phyloP scores from a whole-genome alignment of 2,329 filamentous ascomycete species.

The Cladosporium oxysporum region DNA sequence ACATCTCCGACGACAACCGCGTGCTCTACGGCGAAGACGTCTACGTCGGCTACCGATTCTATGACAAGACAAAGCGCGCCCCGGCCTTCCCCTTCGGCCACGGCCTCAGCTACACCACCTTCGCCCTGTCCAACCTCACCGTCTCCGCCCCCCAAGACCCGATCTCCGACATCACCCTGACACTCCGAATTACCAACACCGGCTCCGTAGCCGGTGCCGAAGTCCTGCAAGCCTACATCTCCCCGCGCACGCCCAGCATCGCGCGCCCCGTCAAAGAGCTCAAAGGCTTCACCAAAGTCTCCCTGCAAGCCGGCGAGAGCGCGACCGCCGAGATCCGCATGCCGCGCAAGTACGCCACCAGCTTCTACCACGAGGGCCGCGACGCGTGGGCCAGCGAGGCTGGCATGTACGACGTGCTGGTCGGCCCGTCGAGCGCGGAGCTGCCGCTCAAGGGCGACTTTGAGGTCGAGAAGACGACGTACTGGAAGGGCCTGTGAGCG shows the following conservation, averaged over 20 bases:
- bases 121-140: constrained; percentile 62
- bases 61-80: constrained; percentile 61
- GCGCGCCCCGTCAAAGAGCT: constrained; percentile 70
- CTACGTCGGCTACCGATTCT: constrained; percentile 73
- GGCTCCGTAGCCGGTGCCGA: constrained; percentile 61
- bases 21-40: constrained; percentile 72
- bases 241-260: constrained; percentile 63
- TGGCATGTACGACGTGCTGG: constrained; percentile 64
- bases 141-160: constrained; percentile 49
- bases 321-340: constrained; percentile 59
- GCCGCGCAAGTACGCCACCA: constrained; percentile 64
- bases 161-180: constrained; percentile 45
- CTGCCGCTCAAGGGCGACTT: constrained; percentile 57
- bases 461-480: constrained; percentile 61
- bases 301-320: constrained; percentile 58
- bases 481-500: constrained; percentile 60
- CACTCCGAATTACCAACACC: constrained; percentile 56
- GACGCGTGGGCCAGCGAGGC: constrained; percentile 66
- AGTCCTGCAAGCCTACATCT: constrained; percentile 68
- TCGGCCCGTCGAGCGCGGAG: constrained; percentile 59
- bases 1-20: constrained; percentile 68
- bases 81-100: constrained; percentile 76
- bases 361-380: constrained; percentile 70
- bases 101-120: constrained; percentile 75
- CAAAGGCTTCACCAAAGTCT: constrained; percentile 67